These are phyloP conservation scores for Castanospermum australe DNA, from an alignment of 306 rosid genomes.

Conservation along the genomic window DNA sequence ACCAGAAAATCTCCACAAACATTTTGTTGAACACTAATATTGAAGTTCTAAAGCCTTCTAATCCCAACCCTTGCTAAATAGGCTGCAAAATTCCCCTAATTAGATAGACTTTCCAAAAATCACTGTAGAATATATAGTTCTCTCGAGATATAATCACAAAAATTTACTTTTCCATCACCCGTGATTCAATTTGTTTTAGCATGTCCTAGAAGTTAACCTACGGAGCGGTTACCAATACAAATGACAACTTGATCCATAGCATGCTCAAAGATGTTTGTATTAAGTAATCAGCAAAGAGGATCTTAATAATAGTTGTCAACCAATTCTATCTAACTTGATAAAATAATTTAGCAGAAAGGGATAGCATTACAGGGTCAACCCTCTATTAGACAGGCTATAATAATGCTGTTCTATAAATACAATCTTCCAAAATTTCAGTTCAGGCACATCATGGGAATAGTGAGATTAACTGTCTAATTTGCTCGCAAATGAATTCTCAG, in stretches of 20 bases:
- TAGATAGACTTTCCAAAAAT: not conserved
- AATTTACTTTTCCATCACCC: not conserved
- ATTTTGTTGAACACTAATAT: not conserved
- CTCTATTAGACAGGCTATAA: not conserved
- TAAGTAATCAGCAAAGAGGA: not conserved
- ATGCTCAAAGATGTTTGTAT: not conserved
- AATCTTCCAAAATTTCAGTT: not conserved
- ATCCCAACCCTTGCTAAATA: not conserved
- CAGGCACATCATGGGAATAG: not conserved
- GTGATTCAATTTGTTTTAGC: not conserved
- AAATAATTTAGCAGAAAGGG: not conserved
- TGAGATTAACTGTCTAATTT: not conserved
- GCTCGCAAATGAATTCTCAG: not conserved
- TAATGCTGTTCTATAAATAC: not conserved
- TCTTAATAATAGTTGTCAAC: not conserved
- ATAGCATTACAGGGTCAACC: not conserved
- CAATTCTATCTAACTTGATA: not conserved
- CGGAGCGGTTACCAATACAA: not conserved
- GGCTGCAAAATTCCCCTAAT: not conserved
- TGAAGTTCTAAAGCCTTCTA: not conserved
- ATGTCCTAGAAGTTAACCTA: not conserved
- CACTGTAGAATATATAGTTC: not conserved
- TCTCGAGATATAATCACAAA: not conserved
- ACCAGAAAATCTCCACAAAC: not conserved
- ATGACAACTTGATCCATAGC: not conserved